Base-by-base conservation (phyloP, 495 filamentous ascomycete species). In the Penicillium verhagenii region DNA sequence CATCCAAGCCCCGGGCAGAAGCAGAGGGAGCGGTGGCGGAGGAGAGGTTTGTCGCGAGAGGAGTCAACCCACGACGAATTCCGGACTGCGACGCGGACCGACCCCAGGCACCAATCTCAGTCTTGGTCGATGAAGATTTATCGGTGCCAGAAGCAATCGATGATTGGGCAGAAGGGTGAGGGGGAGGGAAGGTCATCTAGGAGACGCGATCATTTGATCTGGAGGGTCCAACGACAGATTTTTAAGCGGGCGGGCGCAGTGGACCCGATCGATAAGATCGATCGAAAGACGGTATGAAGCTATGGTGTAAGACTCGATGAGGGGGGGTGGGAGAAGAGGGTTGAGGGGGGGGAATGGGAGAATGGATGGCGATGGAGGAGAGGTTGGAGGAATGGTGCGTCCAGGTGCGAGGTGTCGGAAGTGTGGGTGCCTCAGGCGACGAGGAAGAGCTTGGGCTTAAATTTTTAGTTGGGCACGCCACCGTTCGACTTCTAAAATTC, bases 181-280 rank as follows among this genome's bases (percentile, higher is more conserved):
- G 78, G 74, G 79, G 75, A 78, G 78, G 79, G 75, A 79, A 81
- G 79, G 74, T 84, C 81, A 84, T 84, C 79, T 82, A 82, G 78
- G 79, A 80, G 78, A 78, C 73, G 71, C 74, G 71, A 79, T 77
- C 79, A 82, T 81, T 81, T 78, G 79, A 77, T 74, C 71, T 72
- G 69, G 65, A 59, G 65, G 65, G 55, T 62, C 65, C 67, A 69
- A 62, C 53, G 71, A 75, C 70, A 74, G 69, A 72, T 64, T 73
- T 75, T 74, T 68, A 69, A 66, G 64, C 49, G 65, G 60, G 60
- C 58, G 56, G 63, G 53, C 57, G 67, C 55, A 56, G 60, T 64
- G 50, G 47, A 66, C 52, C 46, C 55, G 54, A 61, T 58, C 60
- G 52, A 65, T 50, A 50, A 54, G 28, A 49, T 23, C 33, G 47